A percentile compares a stretch with the other conserved stretches of the same genome.
phyloP scores from a whole-genome alignment of 2,329 filamentous ascomycete genomes.

The Bipolaris oryzae region DNA sequence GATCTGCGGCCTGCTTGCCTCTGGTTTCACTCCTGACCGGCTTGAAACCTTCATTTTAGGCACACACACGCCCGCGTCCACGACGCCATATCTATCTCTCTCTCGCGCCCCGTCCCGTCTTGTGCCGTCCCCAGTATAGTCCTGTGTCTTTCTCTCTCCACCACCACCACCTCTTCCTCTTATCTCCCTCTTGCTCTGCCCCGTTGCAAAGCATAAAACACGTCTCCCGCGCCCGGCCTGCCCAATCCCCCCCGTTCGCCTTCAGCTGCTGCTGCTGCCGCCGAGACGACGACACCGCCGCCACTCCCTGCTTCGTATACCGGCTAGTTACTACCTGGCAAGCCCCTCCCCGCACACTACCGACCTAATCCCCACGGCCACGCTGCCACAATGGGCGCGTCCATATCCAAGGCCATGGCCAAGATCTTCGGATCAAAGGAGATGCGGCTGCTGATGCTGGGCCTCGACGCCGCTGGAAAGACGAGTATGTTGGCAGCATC shows the following conservation, averaged over 20 bases:
- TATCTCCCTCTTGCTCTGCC: neutral
- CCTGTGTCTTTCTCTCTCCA: neutral
- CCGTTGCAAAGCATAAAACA: neutral
- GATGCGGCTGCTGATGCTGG: slow-evolving; percentile 97
- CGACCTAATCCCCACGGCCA: slow-evolving; percentile 4
- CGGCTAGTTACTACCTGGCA: slow-evolving; percentile 3
- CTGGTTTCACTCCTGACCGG: slow-evolving; percentile 17
- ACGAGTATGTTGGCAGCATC: slow-evolving; percentile 63
- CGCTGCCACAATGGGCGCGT: slow-evolving; percentile 78
- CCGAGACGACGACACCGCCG: neutral
- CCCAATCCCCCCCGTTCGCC: neutral
- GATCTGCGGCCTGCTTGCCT: slow-evolving; percentile 14
- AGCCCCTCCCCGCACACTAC: neutral
- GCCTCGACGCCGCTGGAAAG: slow-evolving; percentile 96
- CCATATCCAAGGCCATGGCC: slow-evolving; percentile 93
- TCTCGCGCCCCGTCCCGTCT: slow-evolving; percentile 1
- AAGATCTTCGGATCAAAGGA: slow-evolving; percentile 99
- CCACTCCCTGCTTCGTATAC: neutral
- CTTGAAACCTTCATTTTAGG: slow-evolving; percentile 16
- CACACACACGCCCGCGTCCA: slow-evolving; percentile 9
- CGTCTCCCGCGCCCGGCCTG: neutral
- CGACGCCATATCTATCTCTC: slow-evolving; percentile 3
- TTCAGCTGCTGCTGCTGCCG: slow-evolving; percentile 7
- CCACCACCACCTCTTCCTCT: neutral
- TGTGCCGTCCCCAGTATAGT: neutral